Percentiles rank a stretch among this genome's conserved stretches.
Evolutionary conservation across 2,329 filamentous ascomycete genomes (phyloP).

Genomic region (Microascus cirrosus): DNA sequence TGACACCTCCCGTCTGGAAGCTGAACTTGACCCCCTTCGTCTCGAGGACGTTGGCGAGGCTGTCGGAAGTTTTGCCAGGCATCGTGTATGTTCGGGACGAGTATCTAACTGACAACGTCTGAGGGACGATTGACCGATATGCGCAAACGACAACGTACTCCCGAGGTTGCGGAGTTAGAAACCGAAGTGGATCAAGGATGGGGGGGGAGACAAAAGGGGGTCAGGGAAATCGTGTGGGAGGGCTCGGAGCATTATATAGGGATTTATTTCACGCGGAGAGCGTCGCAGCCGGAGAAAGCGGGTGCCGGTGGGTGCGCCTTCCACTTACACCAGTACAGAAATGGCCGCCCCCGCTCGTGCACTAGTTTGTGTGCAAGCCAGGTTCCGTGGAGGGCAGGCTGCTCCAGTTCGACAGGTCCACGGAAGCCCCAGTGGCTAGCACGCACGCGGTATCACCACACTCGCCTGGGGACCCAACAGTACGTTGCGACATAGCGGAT

Average conservation of each 20-base stretch:
- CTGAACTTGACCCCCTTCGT: constrained; percentile 31
- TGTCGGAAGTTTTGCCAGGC: constrained; percentile 7
- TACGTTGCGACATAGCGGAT: not conserved
- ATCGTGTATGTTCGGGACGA: constrained; percentile 5
- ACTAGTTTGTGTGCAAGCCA: not conserved
- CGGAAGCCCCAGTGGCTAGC: not conserved
- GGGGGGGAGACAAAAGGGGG: not conserved
- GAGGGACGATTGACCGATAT: not conserved
- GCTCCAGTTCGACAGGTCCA: not conserved
- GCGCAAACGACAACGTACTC: not conserved
- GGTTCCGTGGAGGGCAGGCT: not conserved
- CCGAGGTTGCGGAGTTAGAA: not conserved
- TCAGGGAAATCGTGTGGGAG: not conserved
- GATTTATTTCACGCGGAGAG: not conserved
- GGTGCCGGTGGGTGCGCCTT: not conserved
- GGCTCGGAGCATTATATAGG: not conserved
- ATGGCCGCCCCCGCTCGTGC: not conserved
- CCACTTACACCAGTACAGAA: not conserved
- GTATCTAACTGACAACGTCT: not conserved
- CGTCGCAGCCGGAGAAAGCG: not conserved
- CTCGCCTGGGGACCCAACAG: not conserved
- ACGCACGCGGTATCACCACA: not conserved
- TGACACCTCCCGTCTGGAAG: constrained; percentile 28
- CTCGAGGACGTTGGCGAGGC: constrained; percentile 19
- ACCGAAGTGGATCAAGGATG: not conserved